These are phyloP conservation scores for Phallus indusiatus DNA, from an alignment of 768 basidiomycete genomes.

Conservation along the genomic window DNA sequence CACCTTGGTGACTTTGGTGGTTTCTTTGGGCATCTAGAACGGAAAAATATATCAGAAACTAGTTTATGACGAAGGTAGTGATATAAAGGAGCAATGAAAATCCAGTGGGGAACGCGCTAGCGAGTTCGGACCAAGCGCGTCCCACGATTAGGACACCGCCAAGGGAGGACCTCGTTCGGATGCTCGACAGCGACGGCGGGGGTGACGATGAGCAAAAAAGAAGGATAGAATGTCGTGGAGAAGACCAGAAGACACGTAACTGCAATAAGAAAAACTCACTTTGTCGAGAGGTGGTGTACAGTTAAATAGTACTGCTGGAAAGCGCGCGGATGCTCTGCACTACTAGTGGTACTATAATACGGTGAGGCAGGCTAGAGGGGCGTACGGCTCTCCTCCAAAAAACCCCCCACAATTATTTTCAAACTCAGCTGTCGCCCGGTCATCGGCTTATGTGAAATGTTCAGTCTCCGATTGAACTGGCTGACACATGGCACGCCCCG, in stretches of 20 bases:
- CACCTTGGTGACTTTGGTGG: slow-evolving; percentile 56
- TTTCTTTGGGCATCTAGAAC: slow-evolving; percentile 55
- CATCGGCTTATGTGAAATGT: background rate
- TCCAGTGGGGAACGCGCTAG: slow-evolving; percentile 13
- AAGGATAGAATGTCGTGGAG: slow-evolving; percentile 7
- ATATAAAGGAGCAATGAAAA: slow-evolving; percentile 15
- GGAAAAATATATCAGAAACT: slow-evolving; percentile 18
- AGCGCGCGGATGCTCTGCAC: slow-evolving; percentile 3
- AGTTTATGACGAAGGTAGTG: slow-evolving; percentile 31
- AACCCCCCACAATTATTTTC: background rate
- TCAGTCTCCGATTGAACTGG: background rate
- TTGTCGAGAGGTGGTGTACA: background rate
- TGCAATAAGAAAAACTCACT: slow-evolving; percentile 4
- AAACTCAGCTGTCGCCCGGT: background rate
- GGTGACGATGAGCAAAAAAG: background rate
- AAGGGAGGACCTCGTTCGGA: background rate
- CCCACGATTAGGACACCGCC: slow-evolving; percentile 10
- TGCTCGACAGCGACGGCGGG: slow-evolving; percentile 2
- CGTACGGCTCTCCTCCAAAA: slow-evolving; percentile 4
- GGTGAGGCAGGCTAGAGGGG: slow-evolving; percentile 9
- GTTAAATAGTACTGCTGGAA: background rate
- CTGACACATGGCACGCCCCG: too few relatives aligned
- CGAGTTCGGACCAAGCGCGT: slow-evolving; percentile 29
- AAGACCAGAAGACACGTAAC: slow-evolving; percentile 7
- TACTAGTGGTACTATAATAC: slow-evolving; percentile 8